Base-by-base conservation (phyloP, 768 basidiomycete species). In the Kwoniella shandongensis region DNA sequence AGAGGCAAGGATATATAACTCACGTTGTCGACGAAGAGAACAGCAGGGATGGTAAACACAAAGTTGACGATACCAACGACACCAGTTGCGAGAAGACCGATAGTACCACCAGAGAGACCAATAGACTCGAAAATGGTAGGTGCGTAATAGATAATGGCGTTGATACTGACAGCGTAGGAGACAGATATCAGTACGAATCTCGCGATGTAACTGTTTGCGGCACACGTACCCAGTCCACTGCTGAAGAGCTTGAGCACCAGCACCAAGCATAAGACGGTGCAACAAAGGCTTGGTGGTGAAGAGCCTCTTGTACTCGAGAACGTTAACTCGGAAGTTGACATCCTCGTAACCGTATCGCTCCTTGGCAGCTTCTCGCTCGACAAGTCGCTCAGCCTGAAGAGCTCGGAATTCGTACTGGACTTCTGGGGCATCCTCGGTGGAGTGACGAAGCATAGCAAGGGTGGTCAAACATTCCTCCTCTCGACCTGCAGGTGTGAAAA, bases 11-110 rank as follows among this genome's bases (percentile, higher is more conserved):
- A 35, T 45, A 20, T 1, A 5, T 26, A 22, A 63, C 65, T 57
- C 50, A 67, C 63, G 61, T 86, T 83, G 75, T 89, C 88, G 29
- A 90, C 82, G 80, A 84, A 89, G n/a, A 89, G 79, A 18, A 89
- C 87, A 2, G 88, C 87, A 3, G 88, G 88, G 57, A 89, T 86
- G 0, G 88, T 88, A 2, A 87, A 75, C 84, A 88, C 84, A 26
- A 79, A 83, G 57, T 79, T 87, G 85, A 83, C 86, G 66, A 89
- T 84, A 39, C 88, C 88, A 50, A 89, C 88, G 18, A 90, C 86
- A 50, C 88, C 88, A 25, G 83, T 83, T 1, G 83, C 83, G 27
- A 84, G 78, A 0, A 84, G 78, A 2, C 81, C 81, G 35, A 80
- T 82, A 1, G 86, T 80, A 59, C 83, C 86, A 2, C 86, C 86